A percentile compares a stretch with the other conserved stretches of the same genome.
Evolutionary conservation across 148 eudicot genomes (phyloP).

Genomic region (Cornus suecica): DNA sequence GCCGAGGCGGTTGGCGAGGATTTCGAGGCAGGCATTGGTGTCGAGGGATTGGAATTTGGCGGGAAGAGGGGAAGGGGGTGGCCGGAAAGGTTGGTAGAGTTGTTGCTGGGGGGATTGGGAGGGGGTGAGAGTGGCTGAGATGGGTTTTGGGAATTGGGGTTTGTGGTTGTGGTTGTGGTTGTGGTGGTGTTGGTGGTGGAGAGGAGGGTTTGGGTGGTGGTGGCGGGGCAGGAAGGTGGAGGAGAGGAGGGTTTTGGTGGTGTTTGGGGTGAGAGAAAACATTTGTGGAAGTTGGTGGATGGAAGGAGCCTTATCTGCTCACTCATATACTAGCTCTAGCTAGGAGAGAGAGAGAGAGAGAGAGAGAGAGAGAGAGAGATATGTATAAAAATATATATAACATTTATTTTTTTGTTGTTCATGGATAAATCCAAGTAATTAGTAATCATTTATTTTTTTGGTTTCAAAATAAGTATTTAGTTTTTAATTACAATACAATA

Average conservation of each 20-base stretch:
- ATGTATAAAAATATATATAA: too few species aligned
- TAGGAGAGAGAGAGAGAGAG: neutral
- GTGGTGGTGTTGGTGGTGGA: conserved; percentile 17
- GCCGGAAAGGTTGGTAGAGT: conserved; percentile 80
- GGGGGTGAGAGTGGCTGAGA: conserved; percentile 22
- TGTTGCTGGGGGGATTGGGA: conserved; percentile 32
- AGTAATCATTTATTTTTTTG: too few species aligned
- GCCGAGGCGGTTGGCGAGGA: conserved; percentile 69
- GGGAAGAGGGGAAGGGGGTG: conserved; percentile 70
- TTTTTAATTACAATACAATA: too few species aligned
- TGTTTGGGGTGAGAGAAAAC: conserved; percentile 8
- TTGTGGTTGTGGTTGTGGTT: conserved; percentile 17
- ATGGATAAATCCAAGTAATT: too few species aligned
- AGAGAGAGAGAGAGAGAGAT: neutral
- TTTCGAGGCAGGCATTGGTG: conserved; percentile 46
- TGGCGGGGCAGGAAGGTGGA: conserved; percentile 26
- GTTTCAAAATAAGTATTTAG: too few species aligned
- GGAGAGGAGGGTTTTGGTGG: conserved; percentile 20
- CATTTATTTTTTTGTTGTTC: too few species aligned
- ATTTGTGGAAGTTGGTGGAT: neutral
- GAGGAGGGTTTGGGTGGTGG: conserved; percentile 5
- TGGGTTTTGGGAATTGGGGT: conserved; percentile 19
- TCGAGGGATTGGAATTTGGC: conserved; percentile 55
- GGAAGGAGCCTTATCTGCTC: conserved; percentile 5
- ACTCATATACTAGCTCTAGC: too few species aligned